A percentile compares a stretch with the other conserved stretches of the same genome.
Conservation (phyloP, 306 rosid species). For the Fagus sylvatica region DNA sequence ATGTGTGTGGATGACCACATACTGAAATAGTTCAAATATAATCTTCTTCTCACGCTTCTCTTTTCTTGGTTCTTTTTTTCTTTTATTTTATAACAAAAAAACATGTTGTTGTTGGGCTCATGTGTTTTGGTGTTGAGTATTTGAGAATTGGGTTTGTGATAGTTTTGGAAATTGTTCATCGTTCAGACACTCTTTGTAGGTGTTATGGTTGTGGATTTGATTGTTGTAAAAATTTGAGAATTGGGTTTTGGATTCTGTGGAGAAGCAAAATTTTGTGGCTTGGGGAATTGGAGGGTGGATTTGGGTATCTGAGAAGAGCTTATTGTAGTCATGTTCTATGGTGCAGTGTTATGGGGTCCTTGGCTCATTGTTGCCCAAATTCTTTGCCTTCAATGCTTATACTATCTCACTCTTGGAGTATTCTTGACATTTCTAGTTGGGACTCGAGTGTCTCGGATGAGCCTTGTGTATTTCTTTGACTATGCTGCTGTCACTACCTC, state of each 20-base stretch:
- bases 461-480: slow-evolving; percentile 91
- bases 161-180: background rate
- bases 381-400: slow-evolving; percentile 78
- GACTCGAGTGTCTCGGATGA: slow-evolving; percentile 82
- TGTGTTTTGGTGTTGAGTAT: slow-evolving; percentile 26
- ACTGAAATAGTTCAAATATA: too few species aligned
- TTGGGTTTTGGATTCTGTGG: too few species aligned
- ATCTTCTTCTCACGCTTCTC: too few species aligned
- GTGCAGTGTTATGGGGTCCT: slow-evolving; percentile 92
- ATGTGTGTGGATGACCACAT: too few species aligned
- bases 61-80: too few species aligned
- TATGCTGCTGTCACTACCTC: slow-evolving; percentile 63
- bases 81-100: too few species aligned
- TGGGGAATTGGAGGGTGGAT: slow-evolving; percentile 17
- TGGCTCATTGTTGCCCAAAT: slow-evolving; percentile 94
- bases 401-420: slow-evolving; percentile 76
- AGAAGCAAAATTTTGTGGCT: slow-evolving; percentile 12
- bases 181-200: slow-evolving; percentile 4
- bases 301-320: slow-evolving; percentile 17
- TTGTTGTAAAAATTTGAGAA: slow-evolving; percentile 14
- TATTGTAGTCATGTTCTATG: slow-evolving; percentile 85
- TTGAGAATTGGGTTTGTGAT: slow-evolving; percentile 14
- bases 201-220: slow-evolving; percentile 10
- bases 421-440: slow-evolving; percentile 73
- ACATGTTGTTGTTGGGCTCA: too few species aligned